These are phyloP conservation scores for Stygiomarasmius scandens DNA, from an alignment of 1,284 basidiomycete genomes.

Conservation along the genomic window DNA sequence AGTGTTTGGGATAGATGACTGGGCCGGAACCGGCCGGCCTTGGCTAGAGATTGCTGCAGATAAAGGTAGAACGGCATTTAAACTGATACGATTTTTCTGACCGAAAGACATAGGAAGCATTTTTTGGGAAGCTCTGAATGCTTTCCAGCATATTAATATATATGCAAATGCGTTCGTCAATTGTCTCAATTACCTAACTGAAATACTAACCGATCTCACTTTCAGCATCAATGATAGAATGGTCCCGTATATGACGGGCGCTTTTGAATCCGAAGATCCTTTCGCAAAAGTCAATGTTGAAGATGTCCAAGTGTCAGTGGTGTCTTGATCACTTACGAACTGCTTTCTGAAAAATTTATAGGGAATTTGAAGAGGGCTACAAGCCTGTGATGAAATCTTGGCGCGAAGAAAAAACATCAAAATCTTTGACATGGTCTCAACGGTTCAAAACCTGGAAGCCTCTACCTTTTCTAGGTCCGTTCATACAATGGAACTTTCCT, in stretches of 20 bases:
- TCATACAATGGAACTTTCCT: conserved; percentile 52
- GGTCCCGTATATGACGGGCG: conserved; percentile 67
- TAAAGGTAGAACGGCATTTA: conserved; percentile 41
- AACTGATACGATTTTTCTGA: too few relatives aligned
- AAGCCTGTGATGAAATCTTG: conserved; percentile 48
- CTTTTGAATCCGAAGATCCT: conserved; percentile 57
- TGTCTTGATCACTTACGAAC: background rate
- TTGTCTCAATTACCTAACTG: background rate
- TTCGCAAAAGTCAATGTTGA: conserved; percentile 48
- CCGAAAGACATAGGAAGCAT: conserved; percentile 48
- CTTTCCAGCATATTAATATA: conserved; percentile 62
- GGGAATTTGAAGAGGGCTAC: conserved; percentile 49
- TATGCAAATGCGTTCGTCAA: conserved; percentile 66
- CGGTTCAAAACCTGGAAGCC: conserved; percentile 32
- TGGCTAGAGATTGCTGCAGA: conserved; percentile 75
- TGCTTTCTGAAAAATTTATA: conserved; percentile 22
- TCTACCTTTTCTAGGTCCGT: conserved; percentile 30
- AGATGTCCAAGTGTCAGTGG: background rate
- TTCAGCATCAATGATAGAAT: conserved; percentile 59
- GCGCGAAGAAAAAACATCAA: conserved; percentile 3
- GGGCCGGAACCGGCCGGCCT: conserved; percentile 56
- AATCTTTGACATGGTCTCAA: conserved; percentile 22
- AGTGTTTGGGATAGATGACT: conserved; percentile 63
- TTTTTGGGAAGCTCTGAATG: conserved; percentile 64
- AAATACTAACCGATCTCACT: background rate